Evolutionary conservation across 2,329 filamentous ascomycete genomes (phyloP).

Genomic region (Fusarium redolens): DNA sequence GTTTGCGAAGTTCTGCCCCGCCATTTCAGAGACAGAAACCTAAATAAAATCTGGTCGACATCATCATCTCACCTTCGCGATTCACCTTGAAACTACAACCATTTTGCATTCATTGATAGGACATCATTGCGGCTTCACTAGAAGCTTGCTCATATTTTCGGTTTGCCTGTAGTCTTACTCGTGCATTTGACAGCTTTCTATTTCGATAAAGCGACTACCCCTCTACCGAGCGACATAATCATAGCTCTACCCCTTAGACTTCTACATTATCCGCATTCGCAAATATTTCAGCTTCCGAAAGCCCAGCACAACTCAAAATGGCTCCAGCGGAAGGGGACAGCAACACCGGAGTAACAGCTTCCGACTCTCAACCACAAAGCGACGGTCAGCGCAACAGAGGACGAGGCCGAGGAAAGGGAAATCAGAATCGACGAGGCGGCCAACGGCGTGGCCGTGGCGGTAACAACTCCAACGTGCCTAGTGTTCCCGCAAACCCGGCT

Average conservation of each 20-base stretch:
- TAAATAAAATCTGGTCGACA: slow-evolving; percentile 45
- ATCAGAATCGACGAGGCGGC: slow-evolving; percentile 53
- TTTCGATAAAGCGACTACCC: slow-evolving; percentile 4
- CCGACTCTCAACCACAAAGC: slow-evolving; percentile 37
- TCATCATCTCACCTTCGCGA: slow-evolving; percentile 25
- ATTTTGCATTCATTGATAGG: background rate
- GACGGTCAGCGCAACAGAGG: slow-evolving; percentile 52
- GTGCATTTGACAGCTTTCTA: background rate
- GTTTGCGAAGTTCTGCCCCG: slow-evolving; percentile 37
- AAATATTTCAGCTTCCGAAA: background rate
- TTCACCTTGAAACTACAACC: background rate
- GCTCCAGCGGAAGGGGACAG: slow-evolving; percentile 31
- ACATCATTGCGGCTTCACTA: background rate
- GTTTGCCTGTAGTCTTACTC: background rate
- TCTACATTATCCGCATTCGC: slow-evolving; percentile 6
- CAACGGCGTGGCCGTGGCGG: slow-evolving; percentile 48
- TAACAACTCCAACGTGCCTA: slow-evolving; percentile 32
- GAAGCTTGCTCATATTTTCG: background rate
- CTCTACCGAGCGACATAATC: slow-evolving; percentile 25
- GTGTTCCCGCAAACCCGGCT: slow-evolving; percentile 44
- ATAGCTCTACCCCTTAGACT: background rate
- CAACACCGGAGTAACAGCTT: slow-evolving; percentile 21
- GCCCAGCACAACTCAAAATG: slow-evolving; percentile 20
- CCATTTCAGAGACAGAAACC: slow-evolving; percentile 28
- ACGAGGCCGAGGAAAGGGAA: slow-evolving; percentile 56